A percentile compares a stretch with the other conserved stretches of the same genome.
phyloP scores from a whole-genome alignment of 2,329 filamentous ascomycete species.

The Phialemoniopsis sp. region DNA sequence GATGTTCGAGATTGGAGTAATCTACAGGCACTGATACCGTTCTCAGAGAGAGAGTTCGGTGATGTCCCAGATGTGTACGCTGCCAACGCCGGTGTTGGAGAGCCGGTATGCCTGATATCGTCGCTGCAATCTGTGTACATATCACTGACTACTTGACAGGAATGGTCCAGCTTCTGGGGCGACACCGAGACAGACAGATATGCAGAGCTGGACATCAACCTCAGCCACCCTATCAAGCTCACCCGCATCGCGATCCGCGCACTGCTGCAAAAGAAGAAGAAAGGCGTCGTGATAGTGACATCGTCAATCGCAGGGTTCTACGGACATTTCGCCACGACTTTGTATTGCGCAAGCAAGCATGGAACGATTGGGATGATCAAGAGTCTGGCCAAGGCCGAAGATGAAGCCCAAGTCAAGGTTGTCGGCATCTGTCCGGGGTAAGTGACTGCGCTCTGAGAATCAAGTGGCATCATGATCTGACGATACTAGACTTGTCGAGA shows the following conservation, averaged over 20 bases:
- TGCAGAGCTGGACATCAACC: slow-evolving; percentile 24
- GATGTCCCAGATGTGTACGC: slow-evolving; percentile 29
- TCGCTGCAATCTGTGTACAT: too few species aligned
- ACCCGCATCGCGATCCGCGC: slow-evolving; percentile 27
- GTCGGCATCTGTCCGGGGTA: too few species aligned
- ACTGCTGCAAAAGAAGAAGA: slow-evolving; percentile 22
- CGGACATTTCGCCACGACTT: slow-evolving; percentile 18
- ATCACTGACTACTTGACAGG: too few species aligned
- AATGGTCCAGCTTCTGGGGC: slow-evolving; percentile 26
- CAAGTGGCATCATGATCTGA: too few species aligned
- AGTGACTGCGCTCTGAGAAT: too few species aligned
- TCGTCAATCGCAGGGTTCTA: slow-evolving; percentile 23
- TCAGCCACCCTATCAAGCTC: slow-evolving; percentile 30
- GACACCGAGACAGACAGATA: slow-evolving; percentile 26
- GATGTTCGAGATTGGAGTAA: slow-evolving; percentile 2
- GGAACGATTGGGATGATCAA: too few species aligned
- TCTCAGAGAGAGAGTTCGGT: slow-evolving; percentile 5
- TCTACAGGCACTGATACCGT: slow-evolving; percentile 3
- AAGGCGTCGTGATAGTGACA: slow-evolving; percentile 25
- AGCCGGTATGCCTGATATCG: too few species aligned
- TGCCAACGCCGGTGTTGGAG: slow-evolving; percentile 30
- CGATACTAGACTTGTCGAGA: too few species aligned
- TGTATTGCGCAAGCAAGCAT: slow-evolving; percentile 31
- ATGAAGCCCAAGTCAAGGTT: too few species aligned
- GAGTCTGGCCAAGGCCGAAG: too few species aligned